Conservation (phyloP, 192 early-diverging fungal species). For the Podila epicladia region DNA sequence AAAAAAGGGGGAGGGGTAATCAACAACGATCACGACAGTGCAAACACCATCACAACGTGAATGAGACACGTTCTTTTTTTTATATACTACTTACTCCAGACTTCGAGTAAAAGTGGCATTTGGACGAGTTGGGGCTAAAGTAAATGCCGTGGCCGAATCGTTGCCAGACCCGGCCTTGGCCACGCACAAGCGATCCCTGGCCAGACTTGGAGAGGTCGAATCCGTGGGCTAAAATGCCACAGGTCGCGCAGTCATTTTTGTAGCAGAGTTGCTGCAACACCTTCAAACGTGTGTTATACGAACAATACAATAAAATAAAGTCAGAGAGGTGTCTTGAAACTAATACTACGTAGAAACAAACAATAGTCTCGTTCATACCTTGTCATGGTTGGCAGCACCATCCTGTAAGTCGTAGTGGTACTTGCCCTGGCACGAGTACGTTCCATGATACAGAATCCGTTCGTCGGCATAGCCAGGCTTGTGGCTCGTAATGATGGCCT, state of each 20-base stretch:
- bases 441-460: not conserved
- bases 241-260: not conserved
- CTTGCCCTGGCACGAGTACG: not conserved
- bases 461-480: not conserved
- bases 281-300: too few species aligned
- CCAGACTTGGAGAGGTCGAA: slow-evolving; percentile 5
- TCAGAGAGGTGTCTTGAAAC: not conserved
- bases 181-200: not conserved
- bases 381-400: not conserved
- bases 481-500: not conserved
- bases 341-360: too few species aligned
- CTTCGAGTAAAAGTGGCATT: slow-evolving; percentile 4
- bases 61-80: too few species aligned
- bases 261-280: not conserved
- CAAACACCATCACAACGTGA: too few species aligned
- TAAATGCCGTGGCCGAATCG: slow-evolving; percentile 3
- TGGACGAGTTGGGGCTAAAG: slow-evolving; percentile 4
- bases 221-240: not conserved
- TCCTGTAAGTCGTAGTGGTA: not conserved
- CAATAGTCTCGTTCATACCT: not conserved
- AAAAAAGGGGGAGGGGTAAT: not conserved
- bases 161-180: not conserved
- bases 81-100: not conserved
- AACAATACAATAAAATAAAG: not conserved
- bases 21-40: too few species aligned